phyloP scores from a whole-genome alignment of 257 asterid genomes.

The Nicotiana tomentosiformis region DNA sequence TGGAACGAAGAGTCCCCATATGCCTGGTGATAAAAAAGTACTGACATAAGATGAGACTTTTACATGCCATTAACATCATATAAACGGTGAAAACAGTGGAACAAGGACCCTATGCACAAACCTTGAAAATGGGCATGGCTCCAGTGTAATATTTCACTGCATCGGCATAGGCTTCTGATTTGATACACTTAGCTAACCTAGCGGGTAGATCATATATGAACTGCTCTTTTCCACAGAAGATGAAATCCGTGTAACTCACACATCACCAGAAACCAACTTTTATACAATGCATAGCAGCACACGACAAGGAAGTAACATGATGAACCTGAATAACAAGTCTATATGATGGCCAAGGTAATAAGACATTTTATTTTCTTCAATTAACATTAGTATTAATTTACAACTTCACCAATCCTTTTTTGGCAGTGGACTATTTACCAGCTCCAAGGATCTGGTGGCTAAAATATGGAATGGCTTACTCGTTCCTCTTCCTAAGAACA shows the following conservation, averaged over 20 bases:
- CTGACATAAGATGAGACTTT: slow-evolving; percentile 2
- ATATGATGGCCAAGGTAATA: neutral
- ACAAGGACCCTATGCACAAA: slow-evolving; percentile 14
- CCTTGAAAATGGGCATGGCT: slow-evolving; percentile 97
- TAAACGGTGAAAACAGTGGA: neutral
- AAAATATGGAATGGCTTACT: neutral
- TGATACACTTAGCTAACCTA: slow-evolving; percentile 86
- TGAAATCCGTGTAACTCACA: slow-evolving; percentile 34
- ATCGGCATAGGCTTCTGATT: slow-evolving; percentile 92
- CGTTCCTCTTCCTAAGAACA: neutral
- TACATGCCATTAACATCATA: slow-evolving; percentile 2
- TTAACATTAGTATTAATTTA: neutral
- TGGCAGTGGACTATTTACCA: neutral
- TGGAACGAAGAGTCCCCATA: slow-evolving; percentile 95
- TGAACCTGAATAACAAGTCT: slow-evolving; percentile 2
- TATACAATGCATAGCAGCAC: slow-evolving; percentile 2
- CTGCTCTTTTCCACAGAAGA: slow-evolving; percentile 66
- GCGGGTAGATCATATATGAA: slow-evolving; percentile 93
- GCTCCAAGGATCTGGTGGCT: neutral
- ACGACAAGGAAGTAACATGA: neutral
- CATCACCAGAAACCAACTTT: slow-evolving; percentile 15
- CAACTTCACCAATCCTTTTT: slow-evolving; percentile 3
- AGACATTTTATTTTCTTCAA: neutral
- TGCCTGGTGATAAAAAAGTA: slow-evolving; percentile 44
- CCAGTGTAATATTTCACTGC: slow-evolving; percentile 94